Conservation (phyloP, 2,329 filamentous ascomycete genomes). For the Fusarium coicis region DNA sequence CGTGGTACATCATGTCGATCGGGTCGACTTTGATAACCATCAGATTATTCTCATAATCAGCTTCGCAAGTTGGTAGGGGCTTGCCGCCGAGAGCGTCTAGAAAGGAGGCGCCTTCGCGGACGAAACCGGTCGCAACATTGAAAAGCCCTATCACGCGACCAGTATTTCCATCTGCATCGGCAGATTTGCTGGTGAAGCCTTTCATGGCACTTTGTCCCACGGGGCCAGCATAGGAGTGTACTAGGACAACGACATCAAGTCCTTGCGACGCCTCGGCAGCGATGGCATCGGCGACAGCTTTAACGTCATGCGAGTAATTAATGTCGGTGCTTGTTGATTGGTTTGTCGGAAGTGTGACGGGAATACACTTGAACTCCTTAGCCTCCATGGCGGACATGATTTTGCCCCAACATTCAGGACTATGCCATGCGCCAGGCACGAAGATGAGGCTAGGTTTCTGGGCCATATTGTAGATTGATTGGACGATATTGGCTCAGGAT, state of each 20-base stretch:
- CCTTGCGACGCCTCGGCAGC: conserved; percentile 49
- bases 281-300: conserved; percentile 52
- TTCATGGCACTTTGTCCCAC: conserved; percentile 59
- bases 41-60: conserved; percentile 54
- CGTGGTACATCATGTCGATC: conserved; percentile 60
- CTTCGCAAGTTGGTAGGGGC: conserved; percentile 55
- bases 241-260: conserved; percentile 57
- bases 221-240: conserved; percentile 61
- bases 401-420: conserved; percentile 50
- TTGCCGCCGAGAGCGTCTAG: conserved; percentile 54
- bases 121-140: conserved; percentile 58
- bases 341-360: conserved; percentile 54
- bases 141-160: conserved; percentile 58
- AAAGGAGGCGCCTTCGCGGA: conserved; percentile 51
- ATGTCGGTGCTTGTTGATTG: conserved; percentile 44
- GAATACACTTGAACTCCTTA: conserved; percentile 48
- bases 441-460: conserved; percentile 53
- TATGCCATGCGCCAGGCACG: conserved; percentile 61
- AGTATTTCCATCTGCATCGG: background rate
- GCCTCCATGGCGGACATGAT: conserved; percentile 48
- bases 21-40: conserved; percentile 53
- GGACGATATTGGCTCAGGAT: too few species aligned
- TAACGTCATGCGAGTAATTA: conserved; percentile 56
- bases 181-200: conserved; percentile 47
- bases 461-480: conserved; percentile 24